phyloP scores from a whole-genome alignment of 2,329 filamentous ascomycete species.

The Fusarium subtropicale region DNA sequence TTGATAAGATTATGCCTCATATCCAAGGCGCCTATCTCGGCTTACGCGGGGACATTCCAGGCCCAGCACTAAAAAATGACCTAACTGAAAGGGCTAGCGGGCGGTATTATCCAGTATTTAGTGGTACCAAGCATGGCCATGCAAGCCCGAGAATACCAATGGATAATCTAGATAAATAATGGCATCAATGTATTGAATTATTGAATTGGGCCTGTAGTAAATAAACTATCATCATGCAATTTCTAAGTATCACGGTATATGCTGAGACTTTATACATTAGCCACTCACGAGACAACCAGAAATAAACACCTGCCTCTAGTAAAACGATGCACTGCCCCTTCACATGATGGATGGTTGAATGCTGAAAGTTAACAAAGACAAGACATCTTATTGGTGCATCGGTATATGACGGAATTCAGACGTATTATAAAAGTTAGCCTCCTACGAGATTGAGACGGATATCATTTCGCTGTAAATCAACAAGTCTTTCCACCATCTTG shows the following conservation, averaged over 20 bases:
- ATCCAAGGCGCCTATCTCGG: conserved; percentile 17
- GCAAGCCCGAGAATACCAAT: background rate
- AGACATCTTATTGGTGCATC: background rate
- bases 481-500: conserved; percentile 19
- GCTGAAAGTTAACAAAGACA: background rate
- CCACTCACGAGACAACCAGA: background rate
- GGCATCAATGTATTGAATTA: background rate
- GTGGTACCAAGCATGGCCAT: background rate
- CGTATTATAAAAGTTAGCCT: background rate
- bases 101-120: background rate
- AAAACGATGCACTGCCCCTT: background rate
- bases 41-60: conserved; percentile 16
- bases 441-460: background rate
- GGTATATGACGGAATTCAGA: background rate
- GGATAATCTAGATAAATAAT: background rate
- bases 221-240: background rate
- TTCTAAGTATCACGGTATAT: background rate
- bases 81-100: conserved; percentile 8
- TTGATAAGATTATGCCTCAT: conserved; percentile 15
- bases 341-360: background rate
- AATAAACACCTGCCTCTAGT: conserved; percentile 1
- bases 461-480: background rate
- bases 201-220: background rate
- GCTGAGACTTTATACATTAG: no score
- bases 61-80: background rate